These are phyloP conservation scores for Hyphopichia khmerensis DNA, from an alignment of 1,139 yeast genomes.

Conservation along the genomic window DNA sequence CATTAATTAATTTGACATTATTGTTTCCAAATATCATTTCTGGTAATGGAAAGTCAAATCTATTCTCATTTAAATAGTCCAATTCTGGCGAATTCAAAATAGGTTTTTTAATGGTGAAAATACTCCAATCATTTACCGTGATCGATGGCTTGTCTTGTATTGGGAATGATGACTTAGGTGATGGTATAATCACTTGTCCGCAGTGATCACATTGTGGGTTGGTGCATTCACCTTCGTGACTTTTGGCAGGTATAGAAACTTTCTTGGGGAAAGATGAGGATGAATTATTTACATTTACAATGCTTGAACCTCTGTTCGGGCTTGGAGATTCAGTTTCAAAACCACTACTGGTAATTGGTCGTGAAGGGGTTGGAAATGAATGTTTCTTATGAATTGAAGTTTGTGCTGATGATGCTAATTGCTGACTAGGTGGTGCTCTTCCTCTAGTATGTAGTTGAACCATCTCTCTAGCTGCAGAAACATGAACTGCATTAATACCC, in stretches of 20 bases:
- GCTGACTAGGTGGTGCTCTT: constrained; percentile 12
- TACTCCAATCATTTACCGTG: constrained; percentile 70
- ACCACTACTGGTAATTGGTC: background rate
- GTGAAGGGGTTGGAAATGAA: background rate
- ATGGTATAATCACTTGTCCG: constrained; percentile 70
- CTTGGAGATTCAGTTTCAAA: background rate
- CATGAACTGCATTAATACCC: constrained; percentile 56
- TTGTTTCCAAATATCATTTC: constrained; percentile 98
- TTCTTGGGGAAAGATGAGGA: constrained; percentile 5
- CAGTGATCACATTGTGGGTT: constrained; percentile 64
- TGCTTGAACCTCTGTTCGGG: background rate
- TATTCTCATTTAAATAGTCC: constrained; percentile 60
- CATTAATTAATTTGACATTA: constrained; percentile 50
- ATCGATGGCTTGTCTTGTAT: constrained; percentile 65
- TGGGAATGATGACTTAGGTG: constrained; percentile 66
- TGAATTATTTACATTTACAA: background rate
- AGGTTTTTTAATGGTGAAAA: constrained; percentile 71
- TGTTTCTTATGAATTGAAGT: background rate
- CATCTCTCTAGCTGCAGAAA: constrained; percentile 67
- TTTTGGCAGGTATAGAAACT: constrained; percentile 33
- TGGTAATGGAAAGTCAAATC: constrained; percentile 79
- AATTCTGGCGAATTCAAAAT: constrained; percentile 74
- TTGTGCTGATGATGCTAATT: background rate
- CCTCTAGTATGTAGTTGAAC: constrained; percentile 42
- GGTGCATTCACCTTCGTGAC: constrained; percentile 33